phyloP scores from a whole-genome alignment of 169 alveolate genomes.

The Plasmodium inui region DNA sequence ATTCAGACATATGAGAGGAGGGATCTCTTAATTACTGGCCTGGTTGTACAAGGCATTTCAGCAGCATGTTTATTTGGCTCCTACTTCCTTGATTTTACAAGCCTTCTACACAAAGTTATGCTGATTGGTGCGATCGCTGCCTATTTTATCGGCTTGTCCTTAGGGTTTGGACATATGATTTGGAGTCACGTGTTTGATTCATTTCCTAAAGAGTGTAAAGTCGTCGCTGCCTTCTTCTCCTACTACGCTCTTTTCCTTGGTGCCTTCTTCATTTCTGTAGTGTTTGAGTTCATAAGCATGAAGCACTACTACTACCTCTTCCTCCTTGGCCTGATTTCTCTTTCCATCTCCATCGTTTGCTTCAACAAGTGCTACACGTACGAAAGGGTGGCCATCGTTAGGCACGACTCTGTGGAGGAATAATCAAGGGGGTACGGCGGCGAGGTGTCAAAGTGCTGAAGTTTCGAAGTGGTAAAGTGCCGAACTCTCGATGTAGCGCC shows the following conservation, averaged over 20 bases:
- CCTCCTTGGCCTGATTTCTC: conserved; percentile 13
- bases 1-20: conserved; percentile 4
- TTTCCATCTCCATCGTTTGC: conserved; percentile 1
- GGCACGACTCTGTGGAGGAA: conserved; percentile 1
- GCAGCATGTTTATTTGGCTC: neutral
- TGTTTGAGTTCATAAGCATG: conserved; percentile 6
- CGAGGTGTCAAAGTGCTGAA: neutral
- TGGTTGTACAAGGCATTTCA: conserved; percentile 20
- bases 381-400: neutral
- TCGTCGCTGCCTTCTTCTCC: conserved; percentile 30
- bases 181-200: conserved; percentile 48
- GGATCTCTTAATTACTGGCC: conserved; percentile 8
- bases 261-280: conserved; percentile 16
- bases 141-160: conserved; percentile 28
- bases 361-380: conserved; percentile 1
- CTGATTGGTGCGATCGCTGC: neutral
- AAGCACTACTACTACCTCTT: conserved; percentile 22
- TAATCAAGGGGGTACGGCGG: neutral
- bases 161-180: conserved; percentile 68
- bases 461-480: neutral
- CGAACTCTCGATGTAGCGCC: no score
- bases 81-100: neutral
- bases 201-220: conserved; percentile 57
- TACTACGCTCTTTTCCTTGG: conserved; percentile 43
- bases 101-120: conserved; percentile 3